Evolutionary conservation across 208 protist genomes (phyloP).

Genomic region (Herpetomonas muscarum): DNA sequence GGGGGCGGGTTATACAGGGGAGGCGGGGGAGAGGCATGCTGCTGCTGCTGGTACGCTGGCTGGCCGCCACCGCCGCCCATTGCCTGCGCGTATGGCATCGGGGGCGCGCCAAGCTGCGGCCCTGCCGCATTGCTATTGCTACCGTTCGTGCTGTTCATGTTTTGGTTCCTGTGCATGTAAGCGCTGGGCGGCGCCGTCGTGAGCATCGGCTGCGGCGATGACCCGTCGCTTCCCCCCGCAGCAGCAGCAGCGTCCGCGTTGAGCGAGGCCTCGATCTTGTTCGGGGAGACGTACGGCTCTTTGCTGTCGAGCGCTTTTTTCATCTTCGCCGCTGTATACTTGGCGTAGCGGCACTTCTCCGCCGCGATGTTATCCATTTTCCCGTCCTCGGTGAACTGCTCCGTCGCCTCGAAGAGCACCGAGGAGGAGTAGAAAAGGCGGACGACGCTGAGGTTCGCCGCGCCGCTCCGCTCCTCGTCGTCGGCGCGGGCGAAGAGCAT

Average conservation of each 20-base stretch:
- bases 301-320: slow-evolving; percentile 59
- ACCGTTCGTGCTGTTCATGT: neutral
- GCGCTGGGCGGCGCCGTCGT: slow-evolving; percentile 18
- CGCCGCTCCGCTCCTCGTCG: slow-evolving; percentile 61
- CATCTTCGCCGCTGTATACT: slow-evolving; percentile 70
- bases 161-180: slow-evolving; percentile 6
- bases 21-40: slow-evolving; percentile 1
- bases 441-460: slow-evolving; percentile 42
- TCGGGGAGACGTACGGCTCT: slow-evolving; percentile 50
- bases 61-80: no score
- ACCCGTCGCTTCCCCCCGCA: neutral
- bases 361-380: slow-evolving; percentile 53
- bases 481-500: slow-evolving; percentile 79
- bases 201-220: neutral
- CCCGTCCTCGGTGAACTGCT: slow-evolving; percentile 66
- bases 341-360: slow-evolving; percentile 75
- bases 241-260: neutral
- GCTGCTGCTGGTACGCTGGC: slow-evolving; percentile 1
- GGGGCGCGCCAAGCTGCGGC: no score
- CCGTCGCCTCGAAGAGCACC: slow-evolving; percentile 74
- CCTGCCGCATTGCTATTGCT: no score
- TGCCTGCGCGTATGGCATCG: no score
- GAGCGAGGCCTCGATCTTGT: slow-evolving; percentile 18
- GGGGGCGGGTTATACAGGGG: neutral
- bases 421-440: slow-evolving; percentile 67